Conservation (phyloP, 768 basidiomycete genomes). For the Chalciporus piperatus region DNA sequence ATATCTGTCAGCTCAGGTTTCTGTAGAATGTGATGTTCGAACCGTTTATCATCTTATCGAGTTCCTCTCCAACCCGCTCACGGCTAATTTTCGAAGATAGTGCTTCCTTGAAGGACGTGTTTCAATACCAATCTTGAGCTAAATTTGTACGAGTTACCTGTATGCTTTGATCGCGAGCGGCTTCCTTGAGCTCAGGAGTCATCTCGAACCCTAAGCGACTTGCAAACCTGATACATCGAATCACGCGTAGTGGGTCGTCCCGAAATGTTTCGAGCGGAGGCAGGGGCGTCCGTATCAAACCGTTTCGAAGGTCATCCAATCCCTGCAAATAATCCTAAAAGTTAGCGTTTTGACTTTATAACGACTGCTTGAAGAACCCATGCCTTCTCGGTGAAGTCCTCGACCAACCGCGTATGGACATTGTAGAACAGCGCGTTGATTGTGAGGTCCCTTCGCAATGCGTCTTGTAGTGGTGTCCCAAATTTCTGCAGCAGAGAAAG, state of each 20-base stretch:
- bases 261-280: constrained; percentile 83
- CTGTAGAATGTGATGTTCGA: background rate
- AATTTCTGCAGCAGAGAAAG: constrained; percentile 54
- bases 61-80: constrained; percentile 88
- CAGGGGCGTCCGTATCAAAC: constrained; percentile 85
- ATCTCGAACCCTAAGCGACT: constrained; percentile 85
- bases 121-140: background rate
- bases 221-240: constrained; percentile 89
- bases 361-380: background rate
- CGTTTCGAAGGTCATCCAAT: constrained; percentile 73
- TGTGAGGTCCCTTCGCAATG: constrained; percentile 85
- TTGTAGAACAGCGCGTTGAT: constrained; percentile 98
- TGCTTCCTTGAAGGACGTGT: constrained; percentile 44
- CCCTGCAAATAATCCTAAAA: constrained; percentile 50
- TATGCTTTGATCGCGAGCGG: constrained; percentile 58
- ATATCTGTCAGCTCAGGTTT: no score
- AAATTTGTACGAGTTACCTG: constrained; percentile 43
- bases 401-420: constrained; percentile 78
- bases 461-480: constrained; percentile 91
- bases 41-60: constrained; percentile 95
- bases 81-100: constrained; percentile 79
- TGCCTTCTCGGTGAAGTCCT: constrained; percentile 84
- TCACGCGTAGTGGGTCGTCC: constrained; percentile 92
- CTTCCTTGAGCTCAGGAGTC: constrained; percentile 61
- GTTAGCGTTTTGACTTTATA: constrained; percentile 5